Percentiles rank a stretch among this genome's conserved stretches.
phyloP scores from a whole-genome alignment of 2,329 filamentous ascomycete species.

The Emergomyces pasteurianus region DNA sequence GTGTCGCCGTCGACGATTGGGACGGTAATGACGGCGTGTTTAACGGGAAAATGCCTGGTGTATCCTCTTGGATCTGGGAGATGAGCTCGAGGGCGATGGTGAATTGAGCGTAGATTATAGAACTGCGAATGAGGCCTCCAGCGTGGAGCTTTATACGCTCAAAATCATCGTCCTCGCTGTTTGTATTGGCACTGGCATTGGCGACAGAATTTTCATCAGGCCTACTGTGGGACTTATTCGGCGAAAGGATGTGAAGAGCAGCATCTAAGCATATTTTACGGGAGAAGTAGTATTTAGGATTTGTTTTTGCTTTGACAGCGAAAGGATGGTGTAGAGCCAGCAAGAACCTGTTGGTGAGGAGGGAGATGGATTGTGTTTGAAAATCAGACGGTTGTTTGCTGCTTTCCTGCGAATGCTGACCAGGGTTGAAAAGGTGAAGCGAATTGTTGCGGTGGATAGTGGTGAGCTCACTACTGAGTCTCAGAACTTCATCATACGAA shows the following conservation, averaged over 20 bases:
- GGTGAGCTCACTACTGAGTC: constrained; percentile 36
- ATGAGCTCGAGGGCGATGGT: constrained; percentile 7
- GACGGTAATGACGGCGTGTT: neutral
- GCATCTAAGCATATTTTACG: constrained; percentile 6
- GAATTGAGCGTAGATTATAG: constrained; percentile 3
- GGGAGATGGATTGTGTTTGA: constrained; percentile 5
- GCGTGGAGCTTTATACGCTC: constrained; percentile 3
- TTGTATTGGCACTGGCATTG: neutral
- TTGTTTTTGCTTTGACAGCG: constrained; percentile 1
- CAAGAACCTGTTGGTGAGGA: constrained; percentile 9
- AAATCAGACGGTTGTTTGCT: neutral
- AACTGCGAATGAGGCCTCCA: constrained; percentile 5
- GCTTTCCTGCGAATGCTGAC: neutral
- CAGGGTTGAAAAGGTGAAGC: neutral
- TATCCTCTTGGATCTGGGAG: constrained; percentile 7
- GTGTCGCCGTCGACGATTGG: neutral
- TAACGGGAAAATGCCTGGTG: neutral
- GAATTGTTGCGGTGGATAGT: neutral
- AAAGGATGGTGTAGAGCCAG: constrained; percentile 9
- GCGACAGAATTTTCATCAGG: neutral
- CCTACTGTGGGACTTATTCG: neutral
- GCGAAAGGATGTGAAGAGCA: constrained; percentile 3
- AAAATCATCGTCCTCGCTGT: constrained; percentile 1
- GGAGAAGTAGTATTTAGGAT: constrained; percentile 7
- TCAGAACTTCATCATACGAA: constrained; percentile 38